Percentiles rank a stretch among this genome's conserved stretches.
These are phyloP conservation scores for Penicillium psychrosexuale DNA, from an alignment of 2,329 filamentous ascomycete species.

Conservation along the genomic window DNA sequence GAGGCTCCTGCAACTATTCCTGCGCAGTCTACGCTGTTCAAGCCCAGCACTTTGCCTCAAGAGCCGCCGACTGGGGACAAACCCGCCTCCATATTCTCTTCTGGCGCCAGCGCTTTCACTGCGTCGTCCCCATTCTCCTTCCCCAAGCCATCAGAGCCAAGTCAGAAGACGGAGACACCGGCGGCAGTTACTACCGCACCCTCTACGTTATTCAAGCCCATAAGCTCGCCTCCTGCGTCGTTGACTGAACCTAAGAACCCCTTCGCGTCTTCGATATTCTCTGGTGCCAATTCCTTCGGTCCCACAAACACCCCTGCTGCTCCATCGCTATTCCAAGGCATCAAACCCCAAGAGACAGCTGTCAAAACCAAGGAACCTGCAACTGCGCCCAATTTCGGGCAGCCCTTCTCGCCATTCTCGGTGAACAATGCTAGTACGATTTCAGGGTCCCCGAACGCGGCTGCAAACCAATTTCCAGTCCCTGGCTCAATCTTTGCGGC, in stretches of 20 bases:
- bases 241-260: not conserved
- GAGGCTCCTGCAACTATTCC: not conserved
- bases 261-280: not conserved
- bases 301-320: not conserved
- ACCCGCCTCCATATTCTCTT: not conserved
- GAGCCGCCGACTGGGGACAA: not conserved
- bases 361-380: not conserved
- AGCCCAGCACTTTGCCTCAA: not conserved
- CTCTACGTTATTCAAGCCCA: not conserved
- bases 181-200: not conserved
- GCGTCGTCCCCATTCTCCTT: constrained; percentile 1
- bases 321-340: not conserved
- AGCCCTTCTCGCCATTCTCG: not conserved
- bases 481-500: not conserved
- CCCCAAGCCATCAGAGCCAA: not conserved
- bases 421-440: not conserved
- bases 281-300: not conserved
- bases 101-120: not conserved
- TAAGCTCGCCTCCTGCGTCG: not conserved
- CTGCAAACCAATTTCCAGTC: not conserved
- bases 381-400: not conserved
- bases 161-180: not conserved
- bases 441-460: not conserved
- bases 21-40: not conserved
- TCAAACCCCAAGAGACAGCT: not conserved